Conservation (phyloP, 2,329 filamentous ascomycete species). For the Cryphonectria japonica region DNA sequence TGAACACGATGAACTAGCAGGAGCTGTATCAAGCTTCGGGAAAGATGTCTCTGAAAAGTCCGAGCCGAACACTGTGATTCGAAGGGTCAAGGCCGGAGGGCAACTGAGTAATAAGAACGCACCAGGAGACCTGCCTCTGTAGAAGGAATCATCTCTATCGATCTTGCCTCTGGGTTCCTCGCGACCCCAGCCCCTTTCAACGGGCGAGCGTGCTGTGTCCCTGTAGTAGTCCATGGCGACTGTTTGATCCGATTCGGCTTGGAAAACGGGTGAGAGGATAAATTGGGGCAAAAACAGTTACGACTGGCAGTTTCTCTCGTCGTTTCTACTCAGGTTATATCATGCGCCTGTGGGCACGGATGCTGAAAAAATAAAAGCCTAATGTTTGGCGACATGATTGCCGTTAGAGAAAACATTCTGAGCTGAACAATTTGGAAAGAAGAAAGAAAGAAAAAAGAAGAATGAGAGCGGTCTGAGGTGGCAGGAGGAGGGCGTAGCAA, state of each 20-base stretch:
- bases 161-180: slow-evolving; percentile 58
- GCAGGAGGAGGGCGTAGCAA: slow-evolving; percentile 26
- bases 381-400: slow-evolving; percentile 56
- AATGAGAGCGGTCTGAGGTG: slow-evolving; percentile 23
- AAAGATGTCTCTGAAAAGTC: background rate
- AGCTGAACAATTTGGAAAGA: slow-evolving; percentile 31
- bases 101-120: slow-evolving; percentile 42
- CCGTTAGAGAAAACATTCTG: slow-evolving; percentile 60
- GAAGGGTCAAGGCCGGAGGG: background rate
- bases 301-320: slow-evolving; percentile 18
- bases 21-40: slow-evolving; percentile 2
- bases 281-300: background rate
- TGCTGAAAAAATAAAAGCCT: slow-evolving; percentile 43
- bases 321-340: slow-evolving; percentile 37
- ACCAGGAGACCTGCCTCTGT: slow-evolving; percentile 73
- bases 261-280: slow-evolving; percentile 13
- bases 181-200: slow-evolving; percentile 57
- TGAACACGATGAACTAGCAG: slow-evolving; percentile 4
- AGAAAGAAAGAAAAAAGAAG: slow-evolving; percentile 29
- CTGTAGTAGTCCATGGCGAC: slow-evolving; percentile 60
- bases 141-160: slow-evolving; percentile 62
- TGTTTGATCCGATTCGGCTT: slow-evolving; percentile 24
- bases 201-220: slow-evolving; percentile 58
- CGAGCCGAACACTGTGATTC: background rate
- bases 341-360: slow-evolving; percentile 30